These are phyloP conservation scores for Coix lacrymajobi DNA, from an alignment of 176 grass and related monocot species.

Conservation along the genomic window DNA sequence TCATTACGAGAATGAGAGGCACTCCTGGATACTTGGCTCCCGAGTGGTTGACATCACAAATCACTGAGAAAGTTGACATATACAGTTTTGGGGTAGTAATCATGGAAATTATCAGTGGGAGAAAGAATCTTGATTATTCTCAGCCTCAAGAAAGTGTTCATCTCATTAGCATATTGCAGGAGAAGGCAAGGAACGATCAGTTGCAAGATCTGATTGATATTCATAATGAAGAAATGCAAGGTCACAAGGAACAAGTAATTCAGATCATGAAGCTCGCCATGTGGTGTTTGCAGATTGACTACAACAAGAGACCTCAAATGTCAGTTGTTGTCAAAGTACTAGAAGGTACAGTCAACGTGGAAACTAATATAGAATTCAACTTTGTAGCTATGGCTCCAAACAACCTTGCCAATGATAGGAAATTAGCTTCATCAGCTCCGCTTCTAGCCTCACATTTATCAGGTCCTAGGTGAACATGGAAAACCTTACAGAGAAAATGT, in stretches of 20 bases:
- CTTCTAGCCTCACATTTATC: conserved; percentile 39
- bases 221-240: background rate
- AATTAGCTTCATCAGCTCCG: conserved; percentile 1
- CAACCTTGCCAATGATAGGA: background rate
- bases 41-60: conserved; percentile 55
- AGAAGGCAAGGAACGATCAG: conserved; percentile 16
- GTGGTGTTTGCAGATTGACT: conserved; percentile 63
- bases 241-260: conserved; percentile 30
- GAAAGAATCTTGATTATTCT: conserved; percentile 52
- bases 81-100: conserved; percentile 70
- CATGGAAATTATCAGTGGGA: conserved; percentile 52
- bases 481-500: background rate
- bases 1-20: conserved; percentile 44
- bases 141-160: conserved; percentile 30
- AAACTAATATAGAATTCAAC: conserved; percentile 1
- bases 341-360: conserved; percentile 16
- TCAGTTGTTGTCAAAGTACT: conserved; percentile 49
- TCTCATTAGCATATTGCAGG: conserved; percentile 41
- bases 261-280: conserved; percentile 47
- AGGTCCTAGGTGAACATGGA: conserved; percentile 33
- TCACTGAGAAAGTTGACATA: conserved; percentile 62
- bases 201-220: conserved; percentile 35
- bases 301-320: conserved; percentile 53
- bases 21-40: conserved; percentile 63
- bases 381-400: background rate